Evolutionary conservation across 1,139 yeast species (phyloP).

Genomic region (Hansenula lynferdii): DNA sequence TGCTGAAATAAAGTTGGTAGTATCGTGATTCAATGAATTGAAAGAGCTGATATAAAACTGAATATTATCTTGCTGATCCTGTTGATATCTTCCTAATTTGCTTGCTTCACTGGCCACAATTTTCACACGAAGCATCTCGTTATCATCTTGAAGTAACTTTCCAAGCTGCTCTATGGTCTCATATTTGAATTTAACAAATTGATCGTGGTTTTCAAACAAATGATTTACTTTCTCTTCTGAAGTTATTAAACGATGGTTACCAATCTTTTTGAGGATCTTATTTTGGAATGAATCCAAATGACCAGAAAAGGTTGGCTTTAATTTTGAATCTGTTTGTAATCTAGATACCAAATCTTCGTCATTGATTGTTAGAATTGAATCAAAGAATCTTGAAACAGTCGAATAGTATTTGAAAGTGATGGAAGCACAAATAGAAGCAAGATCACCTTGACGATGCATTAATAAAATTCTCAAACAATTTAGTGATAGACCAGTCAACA

Average conservation of each 20-base stretch:
- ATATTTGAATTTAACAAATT: conserved; percentile 35
- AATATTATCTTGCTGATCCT: conserved; percentile 60
- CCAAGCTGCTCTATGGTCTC: conserved; percentile 30
- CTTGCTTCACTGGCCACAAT: conserved; percentile 44
- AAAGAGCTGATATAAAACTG: conserved; percentile 46
- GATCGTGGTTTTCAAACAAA: conserved; percentile 14
- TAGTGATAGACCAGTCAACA: conserved; percentile 17
- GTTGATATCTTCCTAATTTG: conserved; percentile 46
- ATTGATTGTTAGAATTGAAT: conserved; percentile 17
- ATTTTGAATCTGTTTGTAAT: conserved; percentile 7
- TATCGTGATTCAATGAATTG: conserved; percentile 40
- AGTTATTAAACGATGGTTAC: conserved; percentile 16
- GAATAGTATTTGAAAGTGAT: conserved; percentile 20
- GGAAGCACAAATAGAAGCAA: conserved; percentile 20
- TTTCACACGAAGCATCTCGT: conserved; percentile 38
- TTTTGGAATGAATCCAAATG: conserved; percentile 15
- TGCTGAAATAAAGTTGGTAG: conserved; percentile 35
- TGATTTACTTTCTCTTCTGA: conserved; percentile 15
- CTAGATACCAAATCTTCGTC: conserved; percentile 26
- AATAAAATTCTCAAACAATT: conserved; percentile 25
- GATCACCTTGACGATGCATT: conserved; percentile 23
- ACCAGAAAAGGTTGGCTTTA: conserved; percentile 11
- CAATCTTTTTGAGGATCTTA: conserved; percentile 14
- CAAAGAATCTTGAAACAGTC: conserved; percentile 18
- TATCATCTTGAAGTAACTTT: conserved; percentile 35